These are phyloP conservation scores for Rhizophagus sp. DNA, from an alignment of 192 early-diverging fungal species.

Conservation along the genomic window DNA sequence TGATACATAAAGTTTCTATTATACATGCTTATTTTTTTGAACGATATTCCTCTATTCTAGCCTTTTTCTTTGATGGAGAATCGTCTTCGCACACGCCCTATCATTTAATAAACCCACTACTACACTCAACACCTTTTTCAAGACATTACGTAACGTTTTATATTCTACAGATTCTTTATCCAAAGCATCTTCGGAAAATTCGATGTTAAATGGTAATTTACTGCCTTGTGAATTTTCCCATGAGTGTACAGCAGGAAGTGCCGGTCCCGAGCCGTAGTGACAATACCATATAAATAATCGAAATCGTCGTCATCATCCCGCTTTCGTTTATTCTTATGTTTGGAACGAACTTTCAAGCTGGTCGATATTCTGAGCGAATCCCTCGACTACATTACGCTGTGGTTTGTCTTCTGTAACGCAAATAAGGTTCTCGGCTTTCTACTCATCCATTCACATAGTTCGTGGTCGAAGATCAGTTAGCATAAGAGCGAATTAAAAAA, in stretches of 20 bases:
- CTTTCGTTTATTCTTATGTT: slow-evolving; percentile 9
- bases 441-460: no score
- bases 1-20: no score
- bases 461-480: no score
- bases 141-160: not conserved
- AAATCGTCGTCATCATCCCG: not conserved
- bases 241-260: not conserved
- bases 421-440: not conserved
- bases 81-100: not conserved
- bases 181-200: slow-evolving; percentile 9
- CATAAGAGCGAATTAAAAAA: no score
- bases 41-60: not conserved
- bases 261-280: not conserved
- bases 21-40: not conserved
- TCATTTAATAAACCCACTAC: slow-evolving; percentile 14
- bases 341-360: not conserved
- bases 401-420: slow-evolving; percentile 2
- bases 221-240: not conserved
- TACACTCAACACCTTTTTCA: not conserved
- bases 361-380: not conserved
- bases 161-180: not conserved
- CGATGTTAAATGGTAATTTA: slow-evolving; percentile 4
- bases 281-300: slow-evolving; percentile 4
- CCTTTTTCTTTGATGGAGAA: not conserved
- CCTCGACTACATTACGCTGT: not conserved